Percentiles rank a stretch among this genome's conserved stretches.
These are phyloP conservation scores for Dendrobium nobile DNA, from an alignment of 106 monocot genomes.

Conservation along the genomic window DNA sequence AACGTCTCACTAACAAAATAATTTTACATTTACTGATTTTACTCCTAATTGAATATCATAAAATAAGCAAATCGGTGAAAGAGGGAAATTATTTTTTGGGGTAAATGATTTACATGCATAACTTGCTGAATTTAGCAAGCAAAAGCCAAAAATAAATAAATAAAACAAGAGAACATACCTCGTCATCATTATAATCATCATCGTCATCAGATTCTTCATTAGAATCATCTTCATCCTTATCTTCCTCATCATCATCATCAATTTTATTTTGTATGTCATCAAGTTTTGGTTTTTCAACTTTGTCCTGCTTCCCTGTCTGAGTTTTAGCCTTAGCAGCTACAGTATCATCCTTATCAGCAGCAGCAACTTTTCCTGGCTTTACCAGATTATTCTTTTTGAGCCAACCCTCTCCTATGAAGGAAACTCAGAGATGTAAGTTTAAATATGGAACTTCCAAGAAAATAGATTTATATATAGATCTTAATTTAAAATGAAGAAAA, in stretches of 20 bases:
- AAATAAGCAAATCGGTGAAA: too few relatives aligned
- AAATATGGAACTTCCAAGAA: neutral
- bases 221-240: constrained; percentile 17
- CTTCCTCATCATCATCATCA: constrained; percentile 36
- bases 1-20: too few relatives aligned
- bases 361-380: constrained; percentile 7
- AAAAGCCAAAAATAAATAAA: too few relatives aligned
- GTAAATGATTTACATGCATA: too few relatives aligned
- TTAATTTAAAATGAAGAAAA: too few relatives aligned
- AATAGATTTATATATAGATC: too few relatives aligned
- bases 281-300: constrained; percentile 8
- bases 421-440: neutral
- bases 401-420: constrained; percentile 13
- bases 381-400: constrained; percentile 11
- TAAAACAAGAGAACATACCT: neutral
- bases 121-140: too few relatives aligned
- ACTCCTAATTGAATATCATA: too few relatives aligned
- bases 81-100: too few relatives aligned
- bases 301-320: constrained; percentile 17
- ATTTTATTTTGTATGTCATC: constrained; percentile 10
- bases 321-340: constrained; percentile 19
- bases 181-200: constrained; percentile 10
- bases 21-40: too few relatives aligned
- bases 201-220: constrained; percentile 21
- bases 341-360: constrained; percentile 14